Evolutionary conservation across 75 land plant genomes (phyloP).

Genomic region (Cupressus sempervirens): DNA sequence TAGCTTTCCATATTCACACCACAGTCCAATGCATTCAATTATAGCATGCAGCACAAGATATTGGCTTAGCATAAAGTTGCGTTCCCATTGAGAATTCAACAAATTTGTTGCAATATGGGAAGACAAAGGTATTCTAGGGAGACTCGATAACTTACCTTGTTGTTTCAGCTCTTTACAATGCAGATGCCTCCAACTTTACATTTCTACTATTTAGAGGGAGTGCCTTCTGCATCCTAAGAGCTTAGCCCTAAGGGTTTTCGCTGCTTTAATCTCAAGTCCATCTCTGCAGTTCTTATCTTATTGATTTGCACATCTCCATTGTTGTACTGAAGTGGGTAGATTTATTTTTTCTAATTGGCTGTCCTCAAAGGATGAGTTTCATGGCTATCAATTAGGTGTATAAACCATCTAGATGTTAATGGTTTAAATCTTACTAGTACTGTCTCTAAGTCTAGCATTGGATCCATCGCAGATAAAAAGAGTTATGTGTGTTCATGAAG

Average conservation of each 20-base stretch:
- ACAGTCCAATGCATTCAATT: not conserved
- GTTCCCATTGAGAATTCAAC: not conserved
- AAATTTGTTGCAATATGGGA: not conserved
- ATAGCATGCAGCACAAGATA: not conserved
- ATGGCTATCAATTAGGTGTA: constrained; percentile 26
- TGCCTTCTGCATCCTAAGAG: too few species aligned
- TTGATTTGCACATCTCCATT: too few species aligned
- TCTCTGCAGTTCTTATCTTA: not conserved
- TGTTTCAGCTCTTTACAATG: not conserved
- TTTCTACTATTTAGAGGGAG: not conserved
- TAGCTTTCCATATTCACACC: not conserved
- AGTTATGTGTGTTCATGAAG: constrained; percentile 41
- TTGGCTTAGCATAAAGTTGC: not conserved
- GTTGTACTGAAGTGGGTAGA: not conserved
- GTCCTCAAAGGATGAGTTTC: not conserved
- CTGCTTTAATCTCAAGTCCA: not conserved
- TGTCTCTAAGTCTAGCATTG: constrained; percentile 47
- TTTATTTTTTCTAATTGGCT: not conserved
- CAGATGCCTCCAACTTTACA: not conserved
- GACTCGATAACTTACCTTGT: not conserved
- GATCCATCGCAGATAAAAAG: constrained; percentile 49
- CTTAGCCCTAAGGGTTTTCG: not conserved
- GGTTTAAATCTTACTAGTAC: constrained; percentile 80
- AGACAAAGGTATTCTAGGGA: not conserved
- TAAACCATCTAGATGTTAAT: constrained; percentile 43